Percentiles rank a stretch among this genome's conserved stretches.
These are phyloP conservation scores for Suillus variegatus DNA, from an alignment of 768 basidiomycete species.

Conservation along the genomic window DNA sequence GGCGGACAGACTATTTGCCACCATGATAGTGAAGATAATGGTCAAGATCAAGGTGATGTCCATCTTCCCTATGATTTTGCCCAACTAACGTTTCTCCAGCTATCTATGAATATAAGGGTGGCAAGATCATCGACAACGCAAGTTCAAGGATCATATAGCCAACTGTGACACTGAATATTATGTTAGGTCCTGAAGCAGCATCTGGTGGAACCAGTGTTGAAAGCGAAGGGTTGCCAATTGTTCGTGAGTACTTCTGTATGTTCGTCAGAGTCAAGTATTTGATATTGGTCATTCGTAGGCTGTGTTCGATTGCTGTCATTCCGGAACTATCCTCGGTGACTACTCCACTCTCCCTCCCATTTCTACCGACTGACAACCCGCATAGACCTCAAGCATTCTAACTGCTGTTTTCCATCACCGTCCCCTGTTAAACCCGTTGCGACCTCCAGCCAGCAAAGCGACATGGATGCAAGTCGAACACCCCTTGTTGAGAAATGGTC, in stretches of 20 bases:
- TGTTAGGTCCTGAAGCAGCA: constrained; percentile 21
- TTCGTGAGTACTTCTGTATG: not conserved
- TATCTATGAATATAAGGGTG: constrained; percentile 11
- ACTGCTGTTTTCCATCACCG: constrained; percentile 10
- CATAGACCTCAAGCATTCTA: constrained; percentile 22
- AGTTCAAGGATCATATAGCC: not conserved
- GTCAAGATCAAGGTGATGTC: constrained; percentile 47
- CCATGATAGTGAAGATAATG: constrained; percentile 47
- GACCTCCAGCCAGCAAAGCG: not conserved
- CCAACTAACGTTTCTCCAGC: not conserved
- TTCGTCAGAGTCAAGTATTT: not conserved
- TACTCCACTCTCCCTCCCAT: not conserved
- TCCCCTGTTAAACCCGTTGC: not conserved
- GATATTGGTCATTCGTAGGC: constrained; percentile 14
- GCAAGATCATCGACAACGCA: constrained; percentile 26
- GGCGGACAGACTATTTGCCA: constrained; percentile 17
- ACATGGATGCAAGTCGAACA: not conserved
- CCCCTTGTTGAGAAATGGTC: not conserved
- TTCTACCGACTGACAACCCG: not conserved
- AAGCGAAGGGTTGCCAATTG: constrained; percentile 11
- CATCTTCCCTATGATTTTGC: not conserved
- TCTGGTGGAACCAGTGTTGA: constrained; percentile 21
- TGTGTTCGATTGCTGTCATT: constrained; percentile 33
- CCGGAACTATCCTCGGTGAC: constrained; percentile 27
- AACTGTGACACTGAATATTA: not conserved